Base-by-base conservation (phyloP, 2,329 filamentous ascomycete species). In the Ramularia endophylla region DNA sequence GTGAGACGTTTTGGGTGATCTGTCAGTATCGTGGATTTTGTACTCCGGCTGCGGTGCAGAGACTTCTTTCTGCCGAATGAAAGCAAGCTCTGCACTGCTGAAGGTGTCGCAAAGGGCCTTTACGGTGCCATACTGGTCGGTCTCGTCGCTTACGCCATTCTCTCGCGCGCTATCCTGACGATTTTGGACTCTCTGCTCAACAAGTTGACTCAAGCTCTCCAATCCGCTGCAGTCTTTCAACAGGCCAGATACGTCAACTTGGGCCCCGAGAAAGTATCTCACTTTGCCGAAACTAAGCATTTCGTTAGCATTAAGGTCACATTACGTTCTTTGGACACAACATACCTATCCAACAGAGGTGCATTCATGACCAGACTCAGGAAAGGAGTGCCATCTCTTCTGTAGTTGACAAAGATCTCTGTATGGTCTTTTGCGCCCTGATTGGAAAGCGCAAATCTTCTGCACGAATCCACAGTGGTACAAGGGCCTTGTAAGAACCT, bases 321-420 rank as follows among this genome's bases (percentile, higher is more conserved):
- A 11, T 25, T 6, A 11, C 22, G 6, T 25, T 11, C 22, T 25
- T 11, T 11, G 6, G 11, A 11, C 22, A 25, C 5, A 36, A 20
- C 12, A 25, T 25, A 25, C 22, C 22, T 25, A 11, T 87, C 83
- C 46, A 79, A 74, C 0, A 87, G 65, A 0, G 83, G 83, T 1
- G 82, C 79, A n/a, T 78, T 74, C 78, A 85, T 84, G n/a, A 87
- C 69, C 2, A 87, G 69, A 47, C 86, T 87, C 73, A 87, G 81
- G 54, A 87, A 87, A 0, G 81, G 81, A 0, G 80, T 83, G 0
- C 83, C 83, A 52, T 87, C 83, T n/a, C 82, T 76, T 22, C 82
- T 75, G 55, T 60, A 89, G 59, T 89, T 88, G 25, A 89, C 64
- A 39, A 89, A 78, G 0, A 85, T 76, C 53, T 89, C 85, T 37